Conservation (phyloP, 75 land plant species). For the Sequoiadendron giganteum region DNA sequence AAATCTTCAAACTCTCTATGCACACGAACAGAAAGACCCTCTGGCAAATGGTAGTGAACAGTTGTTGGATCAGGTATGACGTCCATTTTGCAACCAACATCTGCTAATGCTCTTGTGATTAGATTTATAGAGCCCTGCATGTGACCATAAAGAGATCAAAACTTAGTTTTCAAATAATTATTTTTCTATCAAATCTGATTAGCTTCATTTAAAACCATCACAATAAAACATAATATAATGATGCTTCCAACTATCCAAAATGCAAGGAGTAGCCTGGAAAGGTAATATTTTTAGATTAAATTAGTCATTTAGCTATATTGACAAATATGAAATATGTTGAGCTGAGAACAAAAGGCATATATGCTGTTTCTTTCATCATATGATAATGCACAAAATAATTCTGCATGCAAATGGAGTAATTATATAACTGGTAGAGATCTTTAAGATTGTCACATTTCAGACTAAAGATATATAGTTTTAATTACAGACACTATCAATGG, state of each 20-base stretch:
- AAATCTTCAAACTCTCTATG: slow-evolving; percentile 81
- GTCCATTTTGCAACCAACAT: slow-evolving; percentile 85
- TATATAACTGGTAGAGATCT: neutral
- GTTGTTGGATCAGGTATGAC: slow-evolving; percentile 95
- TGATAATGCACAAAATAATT: neutral
- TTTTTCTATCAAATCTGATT: neutral
- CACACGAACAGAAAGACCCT: slow-evolving; percentile 72
- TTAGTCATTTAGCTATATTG: neutral
- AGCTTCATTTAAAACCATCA: neutral
- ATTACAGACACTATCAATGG: neutral
- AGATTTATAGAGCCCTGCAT: slow-evolving; percentile 83
- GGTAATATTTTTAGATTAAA: neutral
- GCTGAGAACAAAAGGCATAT: neutral
- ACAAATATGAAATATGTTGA: slow-evolving; percentile 8
- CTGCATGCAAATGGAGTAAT: slow-evolving; percentile 10
- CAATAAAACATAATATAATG: slow-evolving; percentile 8
- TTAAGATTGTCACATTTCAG: neutral
- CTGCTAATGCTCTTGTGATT: slow-evolving; percentile 84
- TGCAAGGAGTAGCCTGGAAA: neutral
- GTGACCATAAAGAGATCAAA: neutral
- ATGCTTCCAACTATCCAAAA: neutral
- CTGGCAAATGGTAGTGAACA: slow-evolving; percentile 97
- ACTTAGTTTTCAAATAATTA: neutral
- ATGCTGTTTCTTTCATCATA: neutral
- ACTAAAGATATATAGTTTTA: neutral